Base-by-base conservation (phyloP, 257 asterid genomes). In the Nicotiana tabacum region DNA sequence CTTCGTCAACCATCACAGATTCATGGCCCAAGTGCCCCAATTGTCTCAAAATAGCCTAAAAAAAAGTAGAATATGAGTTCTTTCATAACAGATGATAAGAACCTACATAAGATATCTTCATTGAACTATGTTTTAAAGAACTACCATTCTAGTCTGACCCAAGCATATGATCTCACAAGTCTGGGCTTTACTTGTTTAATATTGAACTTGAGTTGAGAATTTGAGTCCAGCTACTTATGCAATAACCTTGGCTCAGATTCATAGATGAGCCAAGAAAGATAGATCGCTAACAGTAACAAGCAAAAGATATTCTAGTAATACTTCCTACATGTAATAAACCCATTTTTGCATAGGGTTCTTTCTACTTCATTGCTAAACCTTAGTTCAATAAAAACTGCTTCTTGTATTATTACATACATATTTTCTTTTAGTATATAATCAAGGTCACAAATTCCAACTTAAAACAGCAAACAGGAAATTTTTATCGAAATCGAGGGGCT, bases 11-110 rank as follows among this genome's bases (percentile, higher is more conserved):
- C 94, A 88, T 90, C 39, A 92, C 83, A 32, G 91, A 93, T 82
- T 91, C 97, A 87, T 93, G 93, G 37, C 98, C 99, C 87, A 96
- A 88, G 72, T 93, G 98, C 68, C 97, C 97, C 77, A 96, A 88
- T 64, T 94, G 97, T 83, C 97, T 90, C 76, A 96, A 91, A 74
- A 96, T 91, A n/a, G 96, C 89, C 99, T 96, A 93, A 77, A 77
- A 81, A 80, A 68, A 66, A 83, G 64, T 6, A 48, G 2, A 51
- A 74, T 29, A 74, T 24, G 62, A 74, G 80, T n/a, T 51, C 64
- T 48, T 51, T 15, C 80, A 74, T 33, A 35, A 24, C 27, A 46
- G 60, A 43, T 43, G 48, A 43, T 43, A 43, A 43, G 11, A 43
- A 43, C 48, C 58, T 21, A 43, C 12, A n/a, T 70, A 70, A n/a